Percentiles rank a stretch among this genome's conserved stretches.
phyloP scores from a whole-genome alignment of 2,329 filamentous ascomycete genomes.

The Rhytidhysteron rufulum region DNA sequence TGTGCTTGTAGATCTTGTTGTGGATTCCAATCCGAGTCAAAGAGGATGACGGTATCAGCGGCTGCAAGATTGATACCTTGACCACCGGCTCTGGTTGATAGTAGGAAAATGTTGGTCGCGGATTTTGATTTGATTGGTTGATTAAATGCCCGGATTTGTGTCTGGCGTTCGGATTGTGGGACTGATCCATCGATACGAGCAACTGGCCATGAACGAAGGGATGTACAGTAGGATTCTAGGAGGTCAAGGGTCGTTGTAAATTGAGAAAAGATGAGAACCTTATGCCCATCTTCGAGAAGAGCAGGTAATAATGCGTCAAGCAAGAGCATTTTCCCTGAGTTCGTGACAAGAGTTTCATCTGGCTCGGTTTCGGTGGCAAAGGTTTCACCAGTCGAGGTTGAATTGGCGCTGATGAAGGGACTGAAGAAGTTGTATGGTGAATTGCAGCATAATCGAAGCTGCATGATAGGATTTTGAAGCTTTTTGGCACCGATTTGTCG shows the following conservation, averaged over 20 bases:
- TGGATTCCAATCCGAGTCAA: slow-evolving; percentile 90
- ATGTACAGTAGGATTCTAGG: slow-evolving; percentile 76
- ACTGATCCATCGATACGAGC: slow-evolving; percentile 92
- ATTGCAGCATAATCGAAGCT: slow-evolving; percentile 88
- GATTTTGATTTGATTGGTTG: slow-evolving; percentile 24
- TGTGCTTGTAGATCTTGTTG: slow-evolving; percentile 97
- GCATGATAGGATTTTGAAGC: slow-evolving; percentile 87
- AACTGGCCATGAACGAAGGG: slow-evolving; percentile 73
- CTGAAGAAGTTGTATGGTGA: slow-evolving; percentile 96
- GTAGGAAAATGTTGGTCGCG: slow-evolving; percentile 68
- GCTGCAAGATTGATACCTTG: slow-evolving; percentile 92
- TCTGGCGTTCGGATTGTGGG: slow-evolving; percentile 57
- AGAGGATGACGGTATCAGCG: slow-evolving; percentile 89
- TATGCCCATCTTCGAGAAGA: slow-evolving; percentile 72
- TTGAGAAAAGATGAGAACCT: slow-evolving; percentile 93
- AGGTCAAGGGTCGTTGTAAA: slow-evolving; percentile 95
- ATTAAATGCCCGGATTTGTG: slow-evolving; percentile 49
- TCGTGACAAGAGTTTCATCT: slow-evolving; percentile 78
- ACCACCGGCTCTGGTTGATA: slow-evolving; percentile 87
- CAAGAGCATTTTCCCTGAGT: slow-evolving; percentile 93
- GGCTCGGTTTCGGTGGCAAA: slow-evolving; percentile 48
- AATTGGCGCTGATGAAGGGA: slow-evolving; percentile 61
- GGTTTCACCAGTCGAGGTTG: slow-evolving; percentile 46
- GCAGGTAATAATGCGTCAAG: slow-evolving; percentile 79
- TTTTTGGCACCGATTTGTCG: slow-evolving; percentile 88